Evolutionary conservation across 768 basidiomycete species (phyloP), one percentile per base, ranked within the genome.

Genomic region (Suillus lakei): DNA sequence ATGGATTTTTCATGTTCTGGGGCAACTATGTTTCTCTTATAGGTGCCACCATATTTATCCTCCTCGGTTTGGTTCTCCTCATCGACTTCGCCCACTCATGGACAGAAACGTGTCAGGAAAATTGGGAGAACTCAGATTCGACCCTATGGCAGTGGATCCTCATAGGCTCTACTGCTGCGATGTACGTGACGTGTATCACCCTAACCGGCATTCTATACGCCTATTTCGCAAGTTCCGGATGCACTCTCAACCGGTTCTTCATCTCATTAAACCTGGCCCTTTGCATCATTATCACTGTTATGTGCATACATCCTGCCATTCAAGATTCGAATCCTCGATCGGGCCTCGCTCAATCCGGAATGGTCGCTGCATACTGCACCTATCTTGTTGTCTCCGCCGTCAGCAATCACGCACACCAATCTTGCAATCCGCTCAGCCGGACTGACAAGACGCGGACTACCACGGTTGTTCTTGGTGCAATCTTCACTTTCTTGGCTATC

Each of bases 1-100:
- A 98, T 76, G 91, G 87, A 55, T 91, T 91, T 96, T 99, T 99
- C 82, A 96, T 99, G 81, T 93, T 98, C 77, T 99, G 95, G 92
- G 96, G 96, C 39, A 95, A 96, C 70, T 97, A 98, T 72, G 79
- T 95, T 66, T 86, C 96, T 28, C 85, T 98, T 50, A 88, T 98
- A 63, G 98, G 98, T 43, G 94, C 97, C 0, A 94, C 92, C 7
- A 76, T 96, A 66, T 99, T 99, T 82, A 98, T 99, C 75, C 89
- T 99, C 39, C 91, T 99, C 68, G 98, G 98, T 55, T 90, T 99
- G 34, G 94, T 99, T 64, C 90, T 99, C 51, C 89, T 99, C 64
- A 92, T 99, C 77, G 98, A 99, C 81, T 99, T 99, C 73, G 98
- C 98, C 2, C 98, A 99, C 75, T 92, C 94, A 6, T 99, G 96